A percentile compares a stretch with the other conserved stretches of the same genome.
These are phyloP conservation scores for Zalaria obscura DNA, from an alignment of 2,329 filamentous ascomycete genomes.

Conservation along the genomic window DNA sequence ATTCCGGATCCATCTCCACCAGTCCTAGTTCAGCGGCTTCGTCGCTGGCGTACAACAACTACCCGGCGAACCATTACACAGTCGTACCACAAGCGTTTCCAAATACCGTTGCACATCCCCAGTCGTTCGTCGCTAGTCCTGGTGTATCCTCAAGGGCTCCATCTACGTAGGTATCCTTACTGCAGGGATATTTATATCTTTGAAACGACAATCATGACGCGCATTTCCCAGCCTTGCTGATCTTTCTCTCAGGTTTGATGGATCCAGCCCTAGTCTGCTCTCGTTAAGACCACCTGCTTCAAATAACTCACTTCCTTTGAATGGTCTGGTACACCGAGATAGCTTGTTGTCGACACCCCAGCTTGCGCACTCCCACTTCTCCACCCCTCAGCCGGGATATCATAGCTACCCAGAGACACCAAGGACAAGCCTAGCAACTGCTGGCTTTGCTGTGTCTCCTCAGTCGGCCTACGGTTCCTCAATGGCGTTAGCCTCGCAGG, in stretches of 20 bases:
- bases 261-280: slow-evolving; percentile 7
- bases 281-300: slow-evolving; percentile 25
- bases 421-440: slow-evolving; percentile 11
- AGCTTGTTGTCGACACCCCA: slow-evolving; percentile 11
- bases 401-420: slow-evolving; percentile 17
- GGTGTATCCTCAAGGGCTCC: slow-evolving; percentile 24
- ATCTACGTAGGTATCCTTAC: slow-evolving; percentile 28
- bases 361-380: slow-evolving; percentile 13
- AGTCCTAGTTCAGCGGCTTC: slow-evolving; percentile 37
- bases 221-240: slow-evolving; percentile 7
- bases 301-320: slow-evolving; percentile 25
- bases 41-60: slow-evolving; percentile 27
- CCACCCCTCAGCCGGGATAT: slow-evolving; percentile 14
- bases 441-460: slow-evolving; percentile 12
- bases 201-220: too few relatives aligned
- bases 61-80: slow-evolving; percentile 21
- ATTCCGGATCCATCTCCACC: slow-evolving; percentile 38
- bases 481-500: slow-evolving; percentile 14
- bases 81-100: slow-evolving; percentile 12
- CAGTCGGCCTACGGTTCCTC: slow-evolving; percentile 5
- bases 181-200: neutral
- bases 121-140: slow-evolving; percentile 24
- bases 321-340: slow-evolving; percentile 25
- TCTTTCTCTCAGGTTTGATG: slow-evolving; percentile 2
- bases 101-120: slow-evolving; percentile 18